Evolutionary conservation across 2,329 filamentous ascomycete genomes (phyloP).

Genomic region (Epichloe amarillans): DNA sequence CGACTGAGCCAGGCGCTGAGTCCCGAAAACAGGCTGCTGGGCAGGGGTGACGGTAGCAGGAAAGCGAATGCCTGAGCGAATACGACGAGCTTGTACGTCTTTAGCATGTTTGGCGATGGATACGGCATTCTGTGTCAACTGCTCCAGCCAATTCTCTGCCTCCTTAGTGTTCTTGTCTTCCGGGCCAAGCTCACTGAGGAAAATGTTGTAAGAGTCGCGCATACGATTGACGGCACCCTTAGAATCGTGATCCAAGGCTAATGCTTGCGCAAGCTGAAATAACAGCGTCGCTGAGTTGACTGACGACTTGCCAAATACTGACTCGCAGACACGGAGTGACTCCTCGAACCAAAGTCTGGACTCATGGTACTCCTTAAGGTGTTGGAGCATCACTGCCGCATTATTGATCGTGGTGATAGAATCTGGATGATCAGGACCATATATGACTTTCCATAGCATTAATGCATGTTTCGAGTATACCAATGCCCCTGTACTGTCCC

Average conservation of each 20-base stretch:
- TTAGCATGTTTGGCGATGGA: conserved; percentile 89
- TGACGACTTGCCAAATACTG: conserved; percentile 76
- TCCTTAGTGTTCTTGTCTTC: conserved; percentile 98
- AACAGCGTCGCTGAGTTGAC: conserved; percentile 89
- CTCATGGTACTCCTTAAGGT: conserved; percentile 86
- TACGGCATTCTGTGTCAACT: conserved; percentile 90
- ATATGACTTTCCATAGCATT: conserved; percentile 93
- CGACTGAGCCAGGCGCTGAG: conserved; percentile 16
- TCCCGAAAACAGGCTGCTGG: conserved; percentile 16
- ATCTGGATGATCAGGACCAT: conserved; percentile 85
- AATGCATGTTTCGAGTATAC: conserved; percentile 85
- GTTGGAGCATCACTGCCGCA: conserved; percentile 94
- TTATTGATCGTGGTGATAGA: conserved; percentile 99
- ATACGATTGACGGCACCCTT: conserved; percentile 85
- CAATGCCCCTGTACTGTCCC: conserved; percentile 80
- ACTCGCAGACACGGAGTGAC: conserved; percentile 77
- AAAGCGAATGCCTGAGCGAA: conserved; percentile 58
- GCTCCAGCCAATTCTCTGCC: conserved; percentile 90
- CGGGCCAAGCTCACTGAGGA: conserved; percentile 72
- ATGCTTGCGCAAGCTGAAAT: conserved; percentile 91
- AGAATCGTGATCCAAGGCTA: conserved; percentile 90
- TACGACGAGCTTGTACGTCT: conserved; percentile 61
- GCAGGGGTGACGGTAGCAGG: conserved; percentile 24
- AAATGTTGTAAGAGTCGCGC: conserved; percentile 94
- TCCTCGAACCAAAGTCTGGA: conserved; percentile 95